Conservation (phyloP, 1,139 yeast species). For the Starmera stellimalicola region DNA sequence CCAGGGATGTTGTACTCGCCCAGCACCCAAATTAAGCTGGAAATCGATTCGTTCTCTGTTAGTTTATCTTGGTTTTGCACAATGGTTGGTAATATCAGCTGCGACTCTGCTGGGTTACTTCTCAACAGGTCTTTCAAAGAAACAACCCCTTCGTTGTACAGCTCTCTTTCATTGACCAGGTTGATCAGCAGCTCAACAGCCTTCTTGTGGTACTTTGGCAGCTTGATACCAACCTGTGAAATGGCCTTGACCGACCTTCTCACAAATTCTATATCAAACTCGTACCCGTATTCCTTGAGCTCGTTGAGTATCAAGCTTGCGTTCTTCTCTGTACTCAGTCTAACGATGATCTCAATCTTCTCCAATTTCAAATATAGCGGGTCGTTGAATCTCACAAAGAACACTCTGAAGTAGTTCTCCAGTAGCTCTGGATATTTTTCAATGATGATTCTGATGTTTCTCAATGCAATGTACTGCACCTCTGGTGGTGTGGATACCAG, state of each 20-base stretch:
- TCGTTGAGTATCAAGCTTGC: slow-evolving; percentile 69
- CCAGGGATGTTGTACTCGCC: slow-evolving; percentile 77
- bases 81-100: slow-evolving; percentile 64
- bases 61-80: slow-evolving; percentile 50
- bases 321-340: slow-evolving; percentile 68
- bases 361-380: slow-evolving; percentile 90
- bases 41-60: slow-evolving; percentile 51
- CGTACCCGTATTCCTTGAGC: slow-evolving; percentile 87
- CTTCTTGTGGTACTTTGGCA: slow-evolving; percentile 48
- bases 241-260: slow-evolving; percentile 73
- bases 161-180: slow-evolving; percentile 68
- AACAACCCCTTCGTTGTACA: slow-evolving; percentile 69
- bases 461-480: slow-evolving; percentile 89
- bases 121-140: slow-evolving; percentile 76
- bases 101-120: slow-evolving; percentile 60
- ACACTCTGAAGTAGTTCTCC: slow-evolving; percentile 76
- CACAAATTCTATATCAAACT: slow-evolving; percentile 86
- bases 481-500: slow-evolving; percentile 83
- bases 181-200: slow-evolving; percentile 73
- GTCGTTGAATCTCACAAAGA: slow-evolving; percentile 89
- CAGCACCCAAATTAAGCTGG: slow-evolving; percentile 80
- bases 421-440: slow-evolving; percentile 82
- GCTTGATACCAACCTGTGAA: slow-evolving; percentile 83
- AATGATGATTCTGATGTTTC: slow-evolving; percentile 81
- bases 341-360: slow-evolving; percentile 81